Evolutionary conservation across 1,284 basidiomycete species (phyloP).

Genomic region (Apiotrichum brassicae): DNA sequence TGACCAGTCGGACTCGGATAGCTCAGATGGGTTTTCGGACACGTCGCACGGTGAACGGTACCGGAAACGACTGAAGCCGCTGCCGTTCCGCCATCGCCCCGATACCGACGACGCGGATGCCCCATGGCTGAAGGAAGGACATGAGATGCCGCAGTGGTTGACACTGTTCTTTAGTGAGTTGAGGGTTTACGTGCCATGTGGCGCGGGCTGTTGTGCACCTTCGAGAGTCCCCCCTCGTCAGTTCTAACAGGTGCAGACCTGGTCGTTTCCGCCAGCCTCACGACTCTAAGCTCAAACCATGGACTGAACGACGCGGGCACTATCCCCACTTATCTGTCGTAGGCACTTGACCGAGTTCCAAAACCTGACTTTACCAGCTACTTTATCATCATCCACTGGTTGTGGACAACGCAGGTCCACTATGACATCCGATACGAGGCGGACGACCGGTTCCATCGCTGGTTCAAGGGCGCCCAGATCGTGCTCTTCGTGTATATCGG

Average conservation of each 20-base stretch:
- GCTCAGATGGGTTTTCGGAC: too few relatives aligned
- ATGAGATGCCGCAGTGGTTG: too few relatives aligned
- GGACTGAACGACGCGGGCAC: constrained; percentile 16
- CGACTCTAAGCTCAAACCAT: constrained; percentile 24
- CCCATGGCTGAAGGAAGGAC: too few relatives aligned
- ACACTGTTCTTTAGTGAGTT: too few relatives aligned
- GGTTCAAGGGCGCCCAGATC: constrained; percentile 23
- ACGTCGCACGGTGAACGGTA: too few relatives aligned
- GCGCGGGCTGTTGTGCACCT: too few relatives aligned
- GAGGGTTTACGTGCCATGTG: too few relatives aligned
- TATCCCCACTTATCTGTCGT: constrained; percentile 26
- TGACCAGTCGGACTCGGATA: too few relatives aligned
- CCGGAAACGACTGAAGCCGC: too few relatives aligned
- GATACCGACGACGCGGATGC: too few relatives aligned
- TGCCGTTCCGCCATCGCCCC: too few relatives aligned
- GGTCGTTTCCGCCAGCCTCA: constrained; percentile 31
- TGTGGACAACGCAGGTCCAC: constrained; percentile 25
- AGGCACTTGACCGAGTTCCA: background rate
- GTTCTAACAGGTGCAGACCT: constrained; percentile 17
- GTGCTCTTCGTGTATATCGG: constrained; percentile 29
- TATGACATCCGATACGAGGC: constrained; percentile 28
- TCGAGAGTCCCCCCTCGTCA: too few relatives aligned
- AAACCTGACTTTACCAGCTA: constrained; percentile 12
- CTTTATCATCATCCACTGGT: constrained; percentile 22
- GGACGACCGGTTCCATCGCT: constrained; percentile 24